Evolutionary conservation across 2,329 filamentous ascomycete species (phyloP).

Genomic region (Sporothrix pseudoabietina): DNA sequence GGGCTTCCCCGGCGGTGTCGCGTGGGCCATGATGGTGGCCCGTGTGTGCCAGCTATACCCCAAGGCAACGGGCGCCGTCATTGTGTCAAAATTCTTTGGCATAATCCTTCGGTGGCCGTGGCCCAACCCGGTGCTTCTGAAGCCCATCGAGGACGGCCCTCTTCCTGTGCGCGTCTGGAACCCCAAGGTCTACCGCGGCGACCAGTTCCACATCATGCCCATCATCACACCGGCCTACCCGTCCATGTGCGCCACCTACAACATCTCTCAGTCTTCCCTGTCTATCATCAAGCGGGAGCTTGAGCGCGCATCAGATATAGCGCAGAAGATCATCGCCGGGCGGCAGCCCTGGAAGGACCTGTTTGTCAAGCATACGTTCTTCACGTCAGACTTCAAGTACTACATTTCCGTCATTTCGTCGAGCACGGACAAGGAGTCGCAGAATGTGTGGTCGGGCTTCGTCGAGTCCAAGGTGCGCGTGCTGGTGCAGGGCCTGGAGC

Average conservation of each 20-base stretch:
- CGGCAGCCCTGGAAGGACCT: conserved; percentile 82
- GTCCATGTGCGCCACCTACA: conserved; percentile 97
- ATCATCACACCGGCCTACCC: conserved; percentile 98
- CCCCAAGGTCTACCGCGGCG: conserved; percentile 80
- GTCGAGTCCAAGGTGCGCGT: conserved; percentile 92
- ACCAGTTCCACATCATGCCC: conserved; percentile 90
- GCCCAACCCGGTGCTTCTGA: conserved; percentile 90
- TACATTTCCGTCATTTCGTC: conserved; percentile 87
- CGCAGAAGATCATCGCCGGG: conserved; percentile 76
- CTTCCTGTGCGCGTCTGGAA: conserved; percentile 91
- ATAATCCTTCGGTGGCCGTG: conserved; percentile 91
- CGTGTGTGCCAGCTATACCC: conserved; percentile 95
- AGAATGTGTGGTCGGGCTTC: conserved; percentile 85
- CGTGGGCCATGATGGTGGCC: conserved; percentile 97
- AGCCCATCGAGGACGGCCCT: conserved; percentile 79
- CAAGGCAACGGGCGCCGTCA: conserved; percentile 82
- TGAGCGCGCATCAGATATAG: conserved; percentile 72
- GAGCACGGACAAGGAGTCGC: conserved; percentile 79
- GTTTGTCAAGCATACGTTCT: conserved; percentile 89
- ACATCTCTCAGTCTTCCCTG: conserved; percentile 85
- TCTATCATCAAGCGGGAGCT: conserved; percentile 82
- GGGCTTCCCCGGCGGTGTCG: conserved; percentile 93
- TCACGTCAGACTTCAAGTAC: conserved; percentile 90
- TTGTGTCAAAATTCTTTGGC: conserved; percentile 92
- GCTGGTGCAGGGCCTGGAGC: conserved; percentile 80